A percentile compares a stretch with the other conserved stretches of the same genome.
phyloP scores from a whole-genome alignment of 2,329 filamentous ascomycete species.

The Geosmithia putterillii region DNA sequence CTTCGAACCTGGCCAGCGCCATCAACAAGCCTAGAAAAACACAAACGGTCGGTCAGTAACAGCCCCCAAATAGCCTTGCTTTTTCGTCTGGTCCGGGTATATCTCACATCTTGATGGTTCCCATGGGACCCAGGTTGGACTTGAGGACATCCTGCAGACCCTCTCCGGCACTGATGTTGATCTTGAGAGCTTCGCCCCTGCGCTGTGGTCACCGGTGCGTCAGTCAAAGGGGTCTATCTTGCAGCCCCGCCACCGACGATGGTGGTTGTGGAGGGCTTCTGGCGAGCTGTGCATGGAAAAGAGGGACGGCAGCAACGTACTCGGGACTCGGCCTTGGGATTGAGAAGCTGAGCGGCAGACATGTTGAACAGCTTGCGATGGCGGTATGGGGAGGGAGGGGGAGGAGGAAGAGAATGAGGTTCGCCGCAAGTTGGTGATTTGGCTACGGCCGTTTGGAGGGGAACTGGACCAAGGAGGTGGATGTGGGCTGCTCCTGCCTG shows the following conservation, averaged over 20 bases:
- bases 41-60: not conserved
- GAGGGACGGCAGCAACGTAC: slow-evolving; percentile 38
- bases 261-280: not conserved
- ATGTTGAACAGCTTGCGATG: no score
- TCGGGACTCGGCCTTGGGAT: slow-evolving; percentile 96
- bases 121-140: slow-evolving; percentile 87
- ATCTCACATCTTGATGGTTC: slow-evolving; percentile 85
- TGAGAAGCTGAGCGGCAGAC: slow-evolving; percentile 96
- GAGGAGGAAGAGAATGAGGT: no score
- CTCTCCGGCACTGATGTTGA: slow-evolving; percentile 95
- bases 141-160: slow-evolving; percentile 89
- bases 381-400: not conserved
- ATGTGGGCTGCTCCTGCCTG: not conserved
- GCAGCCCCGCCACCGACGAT: not conserved
- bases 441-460: not conserved
- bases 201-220: slow-evolving; percentile 39
- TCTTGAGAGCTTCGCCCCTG: slow-evolving; percentile 88
- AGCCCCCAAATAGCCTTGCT: no score
- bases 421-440: slow-evolving; percentile 1
- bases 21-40: slow-evolving; percentile 46
- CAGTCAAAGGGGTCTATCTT: not conserved
- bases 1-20: slow-evolving; percentile 51
- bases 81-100: not conserved
- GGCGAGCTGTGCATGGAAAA: not conserved
- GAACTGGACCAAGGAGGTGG: not conserved